phyloP scores from a whole-genome alignment of 148 eudicot genomes.

The Silene conica region DNA sequence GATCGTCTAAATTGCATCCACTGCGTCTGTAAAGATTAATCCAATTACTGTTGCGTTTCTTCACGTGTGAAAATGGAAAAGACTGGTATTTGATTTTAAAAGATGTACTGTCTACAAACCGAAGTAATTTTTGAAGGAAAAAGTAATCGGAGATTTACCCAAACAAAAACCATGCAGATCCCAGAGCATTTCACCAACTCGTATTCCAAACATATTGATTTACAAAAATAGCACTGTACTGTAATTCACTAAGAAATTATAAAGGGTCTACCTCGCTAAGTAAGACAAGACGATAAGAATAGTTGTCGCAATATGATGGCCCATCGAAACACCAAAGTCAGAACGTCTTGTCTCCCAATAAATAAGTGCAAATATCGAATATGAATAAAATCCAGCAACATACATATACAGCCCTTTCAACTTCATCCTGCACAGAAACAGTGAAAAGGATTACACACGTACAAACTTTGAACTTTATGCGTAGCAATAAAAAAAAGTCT shows the following conservation, averaged over 20 bases:
- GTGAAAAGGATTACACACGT: background rate
- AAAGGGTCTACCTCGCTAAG: constrained; percentile 42
- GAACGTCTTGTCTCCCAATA: constrained; percentile 97
- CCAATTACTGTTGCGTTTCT: too few species aligned
- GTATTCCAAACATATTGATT: too few species aligned
- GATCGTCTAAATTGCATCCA: background rate
- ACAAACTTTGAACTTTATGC: too few species aligned
- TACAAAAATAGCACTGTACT: too few species aligned
- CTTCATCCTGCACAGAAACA: constrained; percentile 52
- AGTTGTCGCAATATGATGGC: constrained; percentile 80
- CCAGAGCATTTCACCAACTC: too few species aligned
- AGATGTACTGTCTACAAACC: too few species aligned
- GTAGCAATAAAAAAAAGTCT: background rate
- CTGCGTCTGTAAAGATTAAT: too few species aligned
- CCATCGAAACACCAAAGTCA: constrained; percentile 95
- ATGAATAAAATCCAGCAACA: constrained; percentile 78
- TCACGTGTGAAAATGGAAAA: too few species aligned
- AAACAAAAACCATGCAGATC: too few species aligned
- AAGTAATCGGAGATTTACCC: too few species aligned
- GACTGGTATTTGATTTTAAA: too few species aligned
- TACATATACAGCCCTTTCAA: constrained; percentile 83
- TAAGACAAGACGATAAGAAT: constrained; percentile 73
- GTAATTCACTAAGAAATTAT: background rate
- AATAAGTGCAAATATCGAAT: constrained; percentile 84
- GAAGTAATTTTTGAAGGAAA: too few species aligned